phyloP scores from a whole-genome alignment of 306 rosid species.

The Trifolium dubium region DNA sequence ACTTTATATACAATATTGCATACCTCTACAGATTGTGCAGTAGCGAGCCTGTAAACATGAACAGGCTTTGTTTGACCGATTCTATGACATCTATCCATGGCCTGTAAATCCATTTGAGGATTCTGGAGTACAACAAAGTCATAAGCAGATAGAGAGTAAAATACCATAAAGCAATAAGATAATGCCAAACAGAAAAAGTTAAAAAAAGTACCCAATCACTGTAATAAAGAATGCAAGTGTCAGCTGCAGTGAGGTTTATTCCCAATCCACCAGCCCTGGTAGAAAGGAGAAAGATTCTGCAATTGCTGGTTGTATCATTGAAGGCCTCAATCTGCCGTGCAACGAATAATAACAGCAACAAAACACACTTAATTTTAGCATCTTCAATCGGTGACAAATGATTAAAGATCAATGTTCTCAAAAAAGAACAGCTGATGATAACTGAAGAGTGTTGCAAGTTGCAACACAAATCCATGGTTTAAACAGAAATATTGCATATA shows the following conservation, averaged over 20 bases:
- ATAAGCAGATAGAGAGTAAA: constrained; percentile 23
- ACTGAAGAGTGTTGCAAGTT: constrained; percentile 27
- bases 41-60: constrained; percentile 94
- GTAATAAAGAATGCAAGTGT: constrained; percentile 95
- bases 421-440: constrained; percentile 14
- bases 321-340: constrained; percentile 70
- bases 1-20: constrained; percentile 4
- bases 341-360: constrained; percentile 21
- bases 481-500: background rate
- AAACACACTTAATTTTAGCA: constrained; percentile 23
- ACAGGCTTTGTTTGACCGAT: constrained; percentile 98
- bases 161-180: constrained; percentile 17
- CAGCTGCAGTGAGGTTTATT: constrained; percentile 96
- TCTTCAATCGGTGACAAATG: background rate
- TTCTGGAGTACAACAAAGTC: constrained; percentile 59
- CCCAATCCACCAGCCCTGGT: constrained; percentile 99
- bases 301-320: constrained; percentile 68
- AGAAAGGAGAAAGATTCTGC: constrained; percentile 79
- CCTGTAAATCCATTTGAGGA: constrained; percentile 98
- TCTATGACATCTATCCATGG: constrained; percentile 98
- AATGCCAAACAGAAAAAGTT: background rate
- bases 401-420: background rate
- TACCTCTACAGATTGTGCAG: constrained; percentile 96
- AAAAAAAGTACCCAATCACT: constrained; percentile 90
- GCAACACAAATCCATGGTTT: background rate